These are phyloP conservation scores for Skeletonema costatum DNA, from an alignment of 108 stramenopile species.

Conservation along the genomic window DNA sequence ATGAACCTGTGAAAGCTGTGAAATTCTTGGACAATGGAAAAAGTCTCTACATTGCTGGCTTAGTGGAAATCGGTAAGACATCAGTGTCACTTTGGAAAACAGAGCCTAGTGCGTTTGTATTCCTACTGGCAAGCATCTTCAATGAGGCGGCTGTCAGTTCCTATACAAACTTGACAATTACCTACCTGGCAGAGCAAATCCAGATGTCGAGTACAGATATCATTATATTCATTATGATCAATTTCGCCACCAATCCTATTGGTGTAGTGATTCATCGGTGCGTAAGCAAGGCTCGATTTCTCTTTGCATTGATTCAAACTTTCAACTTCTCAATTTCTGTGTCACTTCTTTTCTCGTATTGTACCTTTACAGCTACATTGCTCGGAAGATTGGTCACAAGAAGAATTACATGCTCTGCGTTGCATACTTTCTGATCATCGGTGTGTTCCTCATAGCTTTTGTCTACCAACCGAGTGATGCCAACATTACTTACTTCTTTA, in stretches of 20 bases:
- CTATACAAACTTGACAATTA: conserved; percentile 29
- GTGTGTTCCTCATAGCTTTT: conserved; percentile 14
- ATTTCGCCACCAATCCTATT: conserved; percentile 18
- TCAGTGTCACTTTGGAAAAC: conserved; percentile 13
- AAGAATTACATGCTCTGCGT: conserved; percentile 21
- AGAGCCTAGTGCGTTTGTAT: conserved; percentile 20
- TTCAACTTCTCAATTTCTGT: not conserved
- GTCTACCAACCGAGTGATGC: conserved; percentile 19
- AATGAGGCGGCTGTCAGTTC: conserved; percentile 8
- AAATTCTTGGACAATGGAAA: conserved; percentile 17
- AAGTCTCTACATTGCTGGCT: conserved; percentile 23
- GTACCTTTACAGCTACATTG: not conserved
- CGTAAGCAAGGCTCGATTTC: not conserved
- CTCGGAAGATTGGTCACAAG: conserved; percentile 31
- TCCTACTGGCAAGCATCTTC: conserved; percentile 15
- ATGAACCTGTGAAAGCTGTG: conserved; percentile 24
- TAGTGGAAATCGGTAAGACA: conserved; percentile 13
- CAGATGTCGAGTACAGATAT: conserved; percentile 21
- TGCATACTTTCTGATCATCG: conserved; percentile 15
- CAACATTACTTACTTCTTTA: conserved; percentile 26
- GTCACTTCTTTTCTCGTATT: not conserved
- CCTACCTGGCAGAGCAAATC: conserved; percentile 20
- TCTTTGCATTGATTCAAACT: not conserved
- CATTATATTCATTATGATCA: conserved; percentile 28
- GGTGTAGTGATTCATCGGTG: conserved; percentile 16